Conservation (phyloP, 179 eudicot genomes). For the Sideroxylon spinosum region DNA sequence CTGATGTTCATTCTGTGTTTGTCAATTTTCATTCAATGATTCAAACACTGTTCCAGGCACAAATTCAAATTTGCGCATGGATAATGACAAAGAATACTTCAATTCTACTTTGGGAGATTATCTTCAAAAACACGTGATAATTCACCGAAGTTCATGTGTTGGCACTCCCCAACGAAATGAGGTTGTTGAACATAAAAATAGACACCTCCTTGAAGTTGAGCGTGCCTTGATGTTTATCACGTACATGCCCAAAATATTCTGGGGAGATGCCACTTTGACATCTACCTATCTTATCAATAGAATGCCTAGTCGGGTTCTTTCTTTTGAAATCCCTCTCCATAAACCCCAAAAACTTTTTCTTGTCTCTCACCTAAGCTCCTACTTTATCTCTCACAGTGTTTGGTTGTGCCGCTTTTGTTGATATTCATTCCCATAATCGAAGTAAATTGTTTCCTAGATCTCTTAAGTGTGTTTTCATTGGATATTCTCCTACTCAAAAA, state of each 20-base stretch:
- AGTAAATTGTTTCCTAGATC: neutral
- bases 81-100: no score
- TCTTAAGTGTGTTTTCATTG: no score
- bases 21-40: no score
- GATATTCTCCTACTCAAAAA: no score
- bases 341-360: neutral
- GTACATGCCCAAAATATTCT: neutral
- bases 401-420: neutral
- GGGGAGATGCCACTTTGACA: conserved; percentile 3
- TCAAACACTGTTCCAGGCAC: neutral
- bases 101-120: neutral
- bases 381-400: neutral
- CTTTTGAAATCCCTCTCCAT: neutral
- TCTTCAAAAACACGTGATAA: neutral
- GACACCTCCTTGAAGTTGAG: neutral
- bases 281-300: neutral
- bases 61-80: neutral
- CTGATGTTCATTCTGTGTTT: neutral
- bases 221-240: neutral
- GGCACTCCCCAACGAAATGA: neutral
- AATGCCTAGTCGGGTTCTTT: neutral
- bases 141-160: neutral
- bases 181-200: neutral
- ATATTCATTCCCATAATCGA: no score
- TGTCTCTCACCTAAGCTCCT: neutral